Conservation (phyloP, 306 rosid genomes). For the Astragalus membranaceus region DNA sequence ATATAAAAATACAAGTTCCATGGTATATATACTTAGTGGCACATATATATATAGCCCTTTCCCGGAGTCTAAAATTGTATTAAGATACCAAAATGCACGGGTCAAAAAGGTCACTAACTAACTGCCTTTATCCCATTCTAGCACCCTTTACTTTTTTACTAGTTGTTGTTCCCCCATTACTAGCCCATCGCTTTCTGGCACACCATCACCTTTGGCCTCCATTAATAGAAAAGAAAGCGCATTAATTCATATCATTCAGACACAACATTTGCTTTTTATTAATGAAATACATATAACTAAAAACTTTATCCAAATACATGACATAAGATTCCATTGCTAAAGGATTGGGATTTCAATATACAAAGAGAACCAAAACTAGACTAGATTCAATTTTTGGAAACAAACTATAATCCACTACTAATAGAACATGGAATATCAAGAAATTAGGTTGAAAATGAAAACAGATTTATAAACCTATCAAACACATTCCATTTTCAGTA, state of each 20-base stretch:
- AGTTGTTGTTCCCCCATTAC: background rate
- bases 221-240: background rate
- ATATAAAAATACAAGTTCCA: background rate
- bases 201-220: background rate
- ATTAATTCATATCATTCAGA: background rate
- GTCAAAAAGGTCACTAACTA: background rate
- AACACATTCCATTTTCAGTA: slow-evolving; percentile 4
- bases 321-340: background rate
- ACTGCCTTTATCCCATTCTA: background rate
- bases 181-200: background rate
- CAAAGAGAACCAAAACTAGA: background rate
- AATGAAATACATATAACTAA: background rate
- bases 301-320: slow-evolving; percentile 2
- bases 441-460: background rate
- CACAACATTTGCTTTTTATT: background rate
- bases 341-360: slow-evolving; percentile 6
- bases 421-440: background rate
- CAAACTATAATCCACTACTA: background rate
- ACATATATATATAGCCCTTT: background rate
- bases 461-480: too few species aligned
- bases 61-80: background rate
- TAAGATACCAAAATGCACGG: background rate
- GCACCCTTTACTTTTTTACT: background rate
- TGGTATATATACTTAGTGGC: background rate
- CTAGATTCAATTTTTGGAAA: background rate